These are phyloP conservation scores for Friedmanniomyces simplex DNA, from an alignment of 495 filamentous ascomycete species.

Conservation along the genomic window DNA sequence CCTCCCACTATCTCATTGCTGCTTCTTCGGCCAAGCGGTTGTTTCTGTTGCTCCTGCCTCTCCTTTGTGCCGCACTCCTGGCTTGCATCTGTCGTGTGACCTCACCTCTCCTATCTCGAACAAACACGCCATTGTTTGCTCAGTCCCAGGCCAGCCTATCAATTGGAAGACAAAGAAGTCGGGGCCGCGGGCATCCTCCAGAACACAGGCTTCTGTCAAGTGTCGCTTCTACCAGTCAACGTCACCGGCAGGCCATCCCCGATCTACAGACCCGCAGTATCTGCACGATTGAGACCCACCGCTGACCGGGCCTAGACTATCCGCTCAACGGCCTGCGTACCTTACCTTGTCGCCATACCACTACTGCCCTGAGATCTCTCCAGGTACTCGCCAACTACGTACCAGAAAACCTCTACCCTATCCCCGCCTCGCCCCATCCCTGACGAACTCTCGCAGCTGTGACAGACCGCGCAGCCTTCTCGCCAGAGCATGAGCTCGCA, in stretches of 20 bases:
- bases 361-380: not conserved
- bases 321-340: not conserved
- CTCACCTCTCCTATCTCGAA: not conserved
- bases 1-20: no score
- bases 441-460: not conserved
- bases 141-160: not conserved
- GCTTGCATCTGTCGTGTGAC: not conserved
- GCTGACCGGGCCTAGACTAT: not conserved
- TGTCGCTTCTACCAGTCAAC: not conserved
- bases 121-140: not conserved
- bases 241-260: not conserved
- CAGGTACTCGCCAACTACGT: not conserved
- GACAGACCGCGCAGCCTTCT: not conserved
- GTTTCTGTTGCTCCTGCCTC: not conserved
- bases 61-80: not conserved
- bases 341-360: not conserved
- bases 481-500: constrained; percentile 20
- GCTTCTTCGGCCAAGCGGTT: not conserved
- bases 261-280: not conserved
- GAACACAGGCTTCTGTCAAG: no score
- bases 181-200: not conserved
- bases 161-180: not conserved
- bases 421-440: not conserved
- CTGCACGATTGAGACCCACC: not conserved
- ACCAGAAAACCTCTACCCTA: not conserved